Conservation (phyloP, 73 alveolate genomes). For the Tetrahymena borealis region DNA sequence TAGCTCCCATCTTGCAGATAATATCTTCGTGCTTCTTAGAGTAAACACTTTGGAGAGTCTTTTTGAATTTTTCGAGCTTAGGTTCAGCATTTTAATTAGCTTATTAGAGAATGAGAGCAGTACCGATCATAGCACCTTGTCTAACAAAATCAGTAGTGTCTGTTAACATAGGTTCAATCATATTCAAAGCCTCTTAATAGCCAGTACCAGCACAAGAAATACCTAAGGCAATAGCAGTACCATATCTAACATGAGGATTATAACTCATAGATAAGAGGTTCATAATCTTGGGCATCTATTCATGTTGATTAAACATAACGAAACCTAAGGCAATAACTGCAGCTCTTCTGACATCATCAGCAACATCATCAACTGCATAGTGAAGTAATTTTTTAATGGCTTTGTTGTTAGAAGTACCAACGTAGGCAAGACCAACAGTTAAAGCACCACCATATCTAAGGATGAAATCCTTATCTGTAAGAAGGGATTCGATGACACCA, state of each 20-base stretch:
- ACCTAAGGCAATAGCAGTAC: constrained; percentile 98
- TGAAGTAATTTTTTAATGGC: constrained; percentile 90
- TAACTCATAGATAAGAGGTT: constrained; percentile 84
- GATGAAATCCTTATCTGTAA: constrained; percentile 74
- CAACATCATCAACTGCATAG: constrained; percentile 91
- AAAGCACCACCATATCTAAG: constrained; percentile 55
- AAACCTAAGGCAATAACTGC: constrained; percentile 95
- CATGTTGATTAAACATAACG: constrained; percentile 74
- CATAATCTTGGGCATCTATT: constrained; percentile 78
- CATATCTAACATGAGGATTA: constrained; percentile 98
- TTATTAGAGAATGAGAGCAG: constrained; percentile 79
- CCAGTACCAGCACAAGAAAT: constrained; percentile 99
- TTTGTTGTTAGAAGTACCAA: constrained; percentile 93
- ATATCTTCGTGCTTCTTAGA: constrained; percentile 89
- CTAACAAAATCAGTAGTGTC: constrained; percentile 91
- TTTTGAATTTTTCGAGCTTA: constrained; percentile 67
- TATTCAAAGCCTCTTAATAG: constrained; percentile 73
- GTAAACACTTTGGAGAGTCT: constrained; percentile 65
- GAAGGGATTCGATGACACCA: constrained; percentile 68
- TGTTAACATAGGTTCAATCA: constrained; percentile 78
- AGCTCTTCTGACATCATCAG: constrained; percentile 97
- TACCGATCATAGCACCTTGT: constrained; percentile 88
- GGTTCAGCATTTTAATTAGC: constrained; percentile 78
- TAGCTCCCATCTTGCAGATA: constrained; percentile 88
- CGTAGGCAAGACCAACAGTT: constrained; percentile 48